Conservation (phyloP, 2,329 filamentous ascomycete genomes). For the Albophoma yamanashiensis region DNA sequence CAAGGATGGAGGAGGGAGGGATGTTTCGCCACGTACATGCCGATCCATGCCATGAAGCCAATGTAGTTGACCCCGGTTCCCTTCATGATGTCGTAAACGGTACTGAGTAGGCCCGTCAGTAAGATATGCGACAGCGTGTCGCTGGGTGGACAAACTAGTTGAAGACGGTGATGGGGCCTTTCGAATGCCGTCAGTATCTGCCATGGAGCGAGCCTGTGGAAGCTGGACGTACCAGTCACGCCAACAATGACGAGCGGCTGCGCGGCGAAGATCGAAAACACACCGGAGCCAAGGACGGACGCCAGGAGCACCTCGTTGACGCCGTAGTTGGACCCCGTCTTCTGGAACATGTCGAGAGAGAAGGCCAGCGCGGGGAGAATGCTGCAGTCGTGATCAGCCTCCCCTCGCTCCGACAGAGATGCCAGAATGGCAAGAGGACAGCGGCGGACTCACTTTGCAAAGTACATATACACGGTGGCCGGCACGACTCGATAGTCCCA, state of each 20-base stretch:
- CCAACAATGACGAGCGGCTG: constrained; percentile 87
- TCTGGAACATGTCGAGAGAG: constrained; percentile 87
- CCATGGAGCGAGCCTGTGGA: not conserved
- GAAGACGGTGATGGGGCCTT: constrained; percentile 82
- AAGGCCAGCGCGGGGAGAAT: constrained; percentile 82
- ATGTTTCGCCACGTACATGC: constrained; percentile 42
- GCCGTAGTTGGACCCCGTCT: constrained; percentile 73
- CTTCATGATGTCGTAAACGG: constrained; percentile 79
- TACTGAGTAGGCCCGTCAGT: constrained; percentile 30
- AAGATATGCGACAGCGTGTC: not conserved
- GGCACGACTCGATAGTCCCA: constrained; percentile 87
- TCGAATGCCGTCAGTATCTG: constrained; percentile 2
- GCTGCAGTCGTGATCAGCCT: constrained; percentile 30
- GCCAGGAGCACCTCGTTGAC: constrained; percentile 87
- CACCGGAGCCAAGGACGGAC: constrained; percentile 71
- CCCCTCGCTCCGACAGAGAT: not conserved
- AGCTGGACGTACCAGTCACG: constrained; percentile 51
- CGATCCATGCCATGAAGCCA: constrained; percentile 87
- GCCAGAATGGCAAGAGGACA: not conserved
- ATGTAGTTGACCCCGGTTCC: constrained; percentile 73
- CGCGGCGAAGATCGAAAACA: constrained; percentile 69
- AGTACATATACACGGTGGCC: constrained; percentile 88
- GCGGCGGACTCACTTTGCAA: constrained; percentile 59
- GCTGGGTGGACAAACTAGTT: constrained; percentile 52
- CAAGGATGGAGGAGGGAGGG: no score